phyloP scores from a whole-genome alignment of 208 protist genomes.

The Ichthyophonus hoferi region DNA sequence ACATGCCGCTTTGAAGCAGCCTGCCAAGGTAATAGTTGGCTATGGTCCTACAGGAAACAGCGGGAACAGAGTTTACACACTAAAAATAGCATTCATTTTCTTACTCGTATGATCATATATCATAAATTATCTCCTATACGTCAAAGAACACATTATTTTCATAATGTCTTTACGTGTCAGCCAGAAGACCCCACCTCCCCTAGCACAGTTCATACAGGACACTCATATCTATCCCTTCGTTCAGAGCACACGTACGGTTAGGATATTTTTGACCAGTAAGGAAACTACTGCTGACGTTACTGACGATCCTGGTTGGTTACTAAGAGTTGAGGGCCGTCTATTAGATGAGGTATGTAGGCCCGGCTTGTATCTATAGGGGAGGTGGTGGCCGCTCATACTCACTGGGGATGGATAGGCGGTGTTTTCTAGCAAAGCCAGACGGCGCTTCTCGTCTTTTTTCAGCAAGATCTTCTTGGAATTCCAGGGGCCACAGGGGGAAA shows the following conservation, averaged over 20 bases:
- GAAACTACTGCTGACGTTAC: not conserved
- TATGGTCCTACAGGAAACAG: too few relatives aligned
- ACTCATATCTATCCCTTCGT: too few relatives aligned
- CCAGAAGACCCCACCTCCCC: too few relatives aligned
- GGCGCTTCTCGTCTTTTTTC: slow-evolving; percentile 8
- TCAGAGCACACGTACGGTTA: not conserved
- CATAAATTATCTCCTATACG: too few relatives aligned
- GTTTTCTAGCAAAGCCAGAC: not conserved
- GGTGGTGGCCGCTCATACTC: too few relatives aligned
- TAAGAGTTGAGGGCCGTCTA: not conserved
- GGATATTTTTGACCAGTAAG: not conserved
- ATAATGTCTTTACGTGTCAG: too few relatives aligned
- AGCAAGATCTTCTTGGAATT: slow-evolving; percentile 9
- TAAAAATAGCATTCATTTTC: too few relatives aligned
- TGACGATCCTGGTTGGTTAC: not conserved
- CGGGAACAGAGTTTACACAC: too few relatives aligned
- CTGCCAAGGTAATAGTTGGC: not conserved
- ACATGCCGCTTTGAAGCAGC: not conserved
- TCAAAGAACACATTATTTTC: too few relatives aligned
- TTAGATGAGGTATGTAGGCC: not conserved
- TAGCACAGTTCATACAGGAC: too few relatives aligned
- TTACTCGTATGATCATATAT: too few relatives aligned
- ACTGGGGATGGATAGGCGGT: not conserved
- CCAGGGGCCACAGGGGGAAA: not conserved
- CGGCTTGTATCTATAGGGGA: too few relatives aligned